Base-by-base conservation (phyloP, 169 alveolate genomes). In the Plasmodium vivax region DNA sequence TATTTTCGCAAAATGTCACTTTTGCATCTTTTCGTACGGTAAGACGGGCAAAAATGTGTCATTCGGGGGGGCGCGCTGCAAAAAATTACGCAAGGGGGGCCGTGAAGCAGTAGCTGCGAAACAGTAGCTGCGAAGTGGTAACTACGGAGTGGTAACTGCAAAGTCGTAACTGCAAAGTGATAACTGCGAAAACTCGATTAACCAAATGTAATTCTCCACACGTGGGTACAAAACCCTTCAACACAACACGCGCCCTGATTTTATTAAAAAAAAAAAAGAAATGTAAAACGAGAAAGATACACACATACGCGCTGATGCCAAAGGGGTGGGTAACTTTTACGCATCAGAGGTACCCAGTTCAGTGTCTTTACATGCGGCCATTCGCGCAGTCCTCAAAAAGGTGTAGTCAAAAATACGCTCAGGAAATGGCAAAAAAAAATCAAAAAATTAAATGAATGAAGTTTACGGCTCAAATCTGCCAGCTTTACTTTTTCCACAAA, bases 401-500 rank as follows among this genome's bases (percentile, higher is more conserved):
- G 43, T 47, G 54, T 56, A 54, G 14, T 54, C 45, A 54, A 58
- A 83, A 58, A 14, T 16, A 62, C 32, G 77, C 68, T 38, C 27
- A 83, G 41, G 38, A 68, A 19, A 68, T 16, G 41, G 16, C 32
- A 68, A 68, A 68, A 43, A 43, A 10, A 43, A 19, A 82, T 27
- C 38, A 83, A 83, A 83, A 54, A 36, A 30, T 30, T 80, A 38
- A 80, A 80, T 43, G 34, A 32, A 83, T 23, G 19, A 9, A n/a
- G 23, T 9, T 83, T 83, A 83, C 41, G 32, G 38, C 77, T 83
- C 47, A 32, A 41, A 34, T 83, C 10, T 83, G 36, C 14, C 81
- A 83, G 23, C 72, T 54, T 83, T 83, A 36, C 91, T 47, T 83
- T 34, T 58, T 14, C 38, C 58, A 34, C 91, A 14, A 56, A 34